Evolutionary conservation across 73 alveolate genomes (phyloP), one percentile per base, ranked within the genome.

Genomic region (Blepharisma stoltei): DNA sequence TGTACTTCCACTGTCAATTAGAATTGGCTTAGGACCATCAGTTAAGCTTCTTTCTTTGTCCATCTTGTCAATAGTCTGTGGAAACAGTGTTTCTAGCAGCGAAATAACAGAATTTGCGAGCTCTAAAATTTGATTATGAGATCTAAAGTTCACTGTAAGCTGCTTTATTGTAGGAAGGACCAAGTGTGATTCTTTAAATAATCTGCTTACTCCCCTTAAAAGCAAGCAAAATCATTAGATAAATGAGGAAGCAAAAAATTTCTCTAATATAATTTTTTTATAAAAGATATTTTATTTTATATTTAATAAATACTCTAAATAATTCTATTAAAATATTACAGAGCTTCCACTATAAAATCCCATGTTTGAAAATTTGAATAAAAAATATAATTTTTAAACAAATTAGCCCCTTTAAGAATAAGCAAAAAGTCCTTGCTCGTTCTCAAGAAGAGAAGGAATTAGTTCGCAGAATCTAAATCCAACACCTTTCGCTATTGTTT

Each of bases 401-500:
- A 7, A 55, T 55, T 9, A 32, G 6, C 27, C 49, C 43, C 38
- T 83, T 48, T 7, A 52, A 18, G 23, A 65, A 52, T 9, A 60
- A 38, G 78, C 81, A 91, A 25, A 88, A 46, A 45, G 80, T 67
- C 50, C 84, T 84, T 60, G n/a, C n/a, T n/a, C n/a, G n/a, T n/a
- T n/a, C n/a, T n/a, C n/a, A n/a, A n/a, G n/a, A n/a, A n/a, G n/a
- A n/a, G n/a, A n/a, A n/a, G n/a, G n/a, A n/a, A n/a, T n/a, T n/a
- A 93, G 71, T 60, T 93, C 98, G 25, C 78, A 53, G 82, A 93
- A 93, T 67, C 94, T 81, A 66, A 93, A 90, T 18, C 97, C 97
- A 37, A 93, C 98, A 21, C 98, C 98, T 81, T 82, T 90, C 18
- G 98, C 98, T 8, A 93, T 90, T 20, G 94, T 93, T 47, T 93